These are phyloP conservation scores for Bacidia gigantensis DNA, from an alignment of 495 filamentous ascomycete genomes.

Conservation along the genomic window DNA sequence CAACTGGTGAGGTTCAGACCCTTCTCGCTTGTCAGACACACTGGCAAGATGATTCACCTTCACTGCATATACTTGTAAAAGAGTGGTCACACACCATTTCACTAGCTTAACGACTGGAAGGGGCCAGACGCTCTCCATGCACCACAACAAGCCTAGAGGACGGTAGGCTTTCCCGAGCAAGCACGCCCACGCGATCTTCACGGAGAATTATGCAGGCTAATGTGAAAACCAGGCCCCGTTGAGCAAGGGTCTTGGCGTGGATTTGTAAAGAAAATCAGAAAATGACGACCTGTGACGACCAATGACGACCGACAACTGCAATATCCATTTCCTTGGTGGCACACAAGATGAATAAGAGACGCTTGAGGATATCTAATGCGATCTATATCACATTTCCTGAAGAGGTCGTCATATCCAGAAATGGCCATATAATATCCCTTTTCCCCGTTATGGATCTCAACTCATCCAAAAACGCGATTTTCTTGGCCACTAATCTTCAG, in stretches of 20 bases:
- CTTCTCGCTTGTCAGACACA: no score
- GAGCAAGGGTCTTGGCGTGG: background rate
- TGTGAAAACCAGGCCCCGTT: background rate
- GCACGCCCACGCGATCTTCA: background rate
- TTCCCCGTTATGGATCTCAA: background rate
- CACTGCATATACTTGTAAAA: background rate
- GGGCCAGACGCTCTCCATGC: background rate
- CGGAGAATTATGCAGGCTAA: background rate
- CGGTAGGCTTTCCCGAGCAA: background rate
- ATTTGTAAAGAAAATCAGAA: background rate
- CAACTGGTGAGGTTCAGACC: no score
- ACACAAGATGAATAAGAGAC: background rate
- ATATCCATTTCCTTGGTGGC: background rate
- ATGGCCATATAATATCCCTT: background rate
- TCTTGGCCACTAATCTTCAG: background rate
- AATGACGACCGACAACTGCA: background rate
- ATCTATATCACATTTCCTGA: no score
- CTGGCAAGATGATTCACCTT: no score
- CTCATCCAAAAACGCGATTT: background rate
- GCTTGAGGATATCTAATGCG: no score
- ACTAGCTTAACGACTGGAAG: background rate
- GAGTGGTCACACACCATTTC: background rate
- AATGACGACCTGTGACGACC: background rate
- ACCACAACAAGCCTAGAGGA: background rate
- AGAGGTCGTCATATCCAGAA: background rate